phyloP scores from a whole-genome alignment of 495 filamentous ascomycete species.

The Hypoxylon fragiforme region DNA sequence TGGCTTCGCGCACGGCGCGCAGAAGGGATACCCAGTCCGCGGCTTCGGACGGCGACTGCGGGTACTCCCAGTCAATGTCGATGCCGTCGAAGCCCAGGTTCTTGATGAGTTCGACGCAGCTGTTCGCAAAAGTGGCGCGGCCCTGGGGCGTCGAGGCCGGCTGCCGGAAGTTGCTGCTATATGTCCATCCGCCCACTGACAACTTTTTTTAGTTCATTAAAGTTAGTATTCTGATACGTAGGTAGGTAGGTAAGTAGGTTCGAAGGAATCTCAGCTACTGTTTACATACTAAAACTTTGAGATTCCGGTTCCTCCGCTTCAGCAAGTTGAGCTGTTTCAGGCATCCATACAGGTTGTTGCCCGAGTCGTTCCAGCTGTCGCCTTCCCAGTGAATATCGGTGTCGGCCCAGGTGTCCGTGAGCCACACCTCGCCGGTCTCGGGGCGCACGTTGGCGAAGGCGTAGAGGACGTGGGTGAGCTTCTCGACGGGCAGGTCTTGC shows the following conservation, averaged over 20 bases:
- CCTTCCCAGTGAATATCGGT: constrained; percentile 85
- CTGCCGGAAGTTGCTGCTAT: constrained; percentile 79
- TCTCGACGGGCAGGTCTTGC: constrained; percentile 80
- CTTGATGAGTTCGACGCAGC: constrained; percentile 68
- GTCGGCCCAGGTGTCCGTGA: constrained; percentile 86
- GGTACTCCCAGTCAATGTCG: constrained; percentile 69
- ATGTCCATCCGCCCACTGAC: constrained; percentile 96
- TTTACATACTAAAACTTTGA: constrained; percentile 94
- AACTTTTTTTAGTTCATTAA: too few relatives aligned
- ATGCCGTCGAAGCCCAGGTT: constrained; percentile 63
- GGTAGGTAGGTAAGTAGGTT: too few relatives aligned
- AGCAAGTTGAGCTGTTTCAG: constrained; percentile 91
- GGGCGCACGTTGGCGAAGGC: constrained; percentile 65
- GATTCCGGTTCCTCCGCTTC: constrained; percentile 82
- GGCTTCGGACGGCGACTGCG: constrained; percentile 57
- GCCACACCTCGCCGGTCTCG: constrained; percentile 65
- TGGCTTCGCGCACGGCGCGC: constrained; percentile 65
- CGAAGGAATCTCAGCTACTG: too few relatives aligned
- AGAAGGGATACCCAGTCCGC: constrained; percentile 77
- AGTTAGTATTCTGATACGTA: too few relatives aligned
- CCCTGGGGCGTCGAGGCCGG: constrained; percentile 69
- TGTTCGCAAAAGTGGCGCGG: constrained; percentile 67
- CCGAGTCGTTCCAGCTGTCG: constrained; percentile 71
- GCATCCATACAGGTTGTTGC: constrained; percentile 85
- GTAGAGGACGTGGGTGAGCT: constrained; percentile 87